A percentile compares a stretch with the other conserved stretches of the same genome.
phyloP scores from a whole-genome alignment of 2,329 filamentous ascomycete species.

The Ceratocystis lukuohia region DNA sequence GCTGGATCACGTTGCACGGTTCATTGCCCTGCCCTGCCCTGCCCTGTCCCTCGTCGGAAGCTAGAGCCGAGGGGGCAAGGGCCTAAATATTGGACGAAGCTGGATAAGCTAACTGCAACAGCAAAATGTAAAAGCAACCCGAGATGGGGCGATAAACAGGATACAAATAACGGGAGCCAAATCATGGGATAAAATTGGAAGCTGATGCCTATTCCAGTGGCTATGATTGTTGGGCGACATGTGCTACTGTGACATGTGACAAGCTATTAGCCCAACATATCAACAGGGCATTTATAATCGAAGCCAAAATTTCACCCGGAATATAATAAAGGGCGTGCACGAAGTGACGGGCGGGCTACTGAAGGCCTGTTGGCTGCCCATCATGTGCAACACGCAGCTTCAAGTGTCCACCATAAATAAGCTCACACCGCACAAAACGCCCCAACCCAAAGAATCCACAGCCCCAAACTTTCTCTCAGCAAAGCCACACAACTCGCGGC shows the following conservation, averaged over 20 bases:
- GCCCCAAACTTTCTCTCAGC: not conserved
- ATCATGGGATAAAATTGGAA: not conserved
- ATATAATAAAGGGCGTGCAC: not conserved
- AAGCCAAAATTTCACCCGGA: not conserved
- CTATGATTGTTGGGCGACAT: not conserved
- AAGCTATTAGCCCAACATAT: not conserved
- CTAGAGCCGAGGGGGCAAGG: not conserved
- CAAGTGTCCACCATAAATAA: not conserved
- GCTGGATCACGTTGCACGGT: conserved; percentile 1
- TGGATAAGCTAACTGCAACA: not conserved
- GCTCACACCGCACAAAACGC: not conserved
- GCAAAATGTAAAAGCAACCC: not conserved
- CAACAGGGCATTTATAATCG: not conserved
- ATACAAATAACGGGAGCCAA: not conserved
- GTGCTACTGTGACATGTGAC: not conserved
- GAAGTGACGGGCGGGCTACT: not conserved
- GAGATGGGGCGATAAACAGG: not conserved
- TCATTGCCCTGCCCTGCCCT: not conserved
- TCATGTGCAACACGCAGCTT: not conserved
- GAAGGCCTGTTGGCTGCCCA: not conserved
- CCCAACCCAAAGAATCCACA: not conserved
- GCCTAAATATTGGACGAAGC: not conserved
- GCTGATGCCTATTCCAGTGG: not conserved
- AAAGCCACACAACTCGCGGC: not conserved
- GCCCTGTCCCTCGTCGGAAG: not conserved